Base-by-base conservation (phyloP, 2,329 filamentous ascomycete genomes). In the Hypoxylon sp. region DNA sequence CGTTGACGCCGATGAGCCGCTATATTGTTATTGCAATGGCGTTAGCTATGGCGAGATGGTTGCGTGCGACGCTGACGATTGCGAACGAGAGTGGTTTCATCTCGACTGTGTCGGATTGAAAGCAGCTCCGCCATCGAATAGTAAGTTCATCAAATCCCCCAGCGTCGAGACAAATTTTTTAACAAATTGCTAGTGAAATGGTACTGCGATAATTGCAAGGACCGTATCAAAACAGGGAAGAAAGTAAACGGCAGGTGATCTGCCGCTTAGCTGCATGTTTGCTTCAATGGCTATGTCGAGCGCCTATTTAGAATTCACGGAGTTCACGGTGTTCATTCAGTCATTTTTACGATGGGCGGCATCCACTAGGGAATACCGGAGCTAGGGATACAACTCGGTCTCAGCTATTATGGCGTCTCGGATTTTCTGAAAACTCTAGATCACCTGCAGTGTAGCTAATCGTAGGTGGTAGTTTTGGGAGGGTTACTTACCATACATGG, bases 21-120 rank as follows among this genome's bases (percentile, higher is more conserved):
- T 88, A 12, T 94, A 94, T 77, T 93, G 92, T 78, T 92, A 92
- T 79, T 94, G 92, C 77, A 91, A 93, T 71, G 87, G 89, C 50
- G 89, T 93, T 58, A 93, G 91, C 73, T 94, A 93, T 74, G 91
- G 92, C 19, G 91, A 93, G 79, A 94, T 94, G 92, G 91, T 94
- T 45, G 92, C 90, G 2, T 94, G 91, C 74, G 92, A 94, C 76
- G 88, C 88, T 6, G 86, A 90, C 63, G 86, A 87, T 51, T 94
- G 92, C 78, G 85, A 87, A 70, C 85, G 88, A 67, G 91, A 94
- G 78, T 94, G 92, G 92, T 95, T 94, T 81, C 92, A 94, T 82
- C 80, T 96, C 52, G 90, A 90, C 52, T 96, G 92, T 77, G 92
- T 93, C 29, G 92, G 92, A 25, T 79, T 96, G 73, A 91, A 90